Evolutionary conservation across 495 filamentous ascomycete genomes (phyloP), one percentile per base, ranked within the genome.

Genomic region (Recurvomyces mirabilis): DNA sequence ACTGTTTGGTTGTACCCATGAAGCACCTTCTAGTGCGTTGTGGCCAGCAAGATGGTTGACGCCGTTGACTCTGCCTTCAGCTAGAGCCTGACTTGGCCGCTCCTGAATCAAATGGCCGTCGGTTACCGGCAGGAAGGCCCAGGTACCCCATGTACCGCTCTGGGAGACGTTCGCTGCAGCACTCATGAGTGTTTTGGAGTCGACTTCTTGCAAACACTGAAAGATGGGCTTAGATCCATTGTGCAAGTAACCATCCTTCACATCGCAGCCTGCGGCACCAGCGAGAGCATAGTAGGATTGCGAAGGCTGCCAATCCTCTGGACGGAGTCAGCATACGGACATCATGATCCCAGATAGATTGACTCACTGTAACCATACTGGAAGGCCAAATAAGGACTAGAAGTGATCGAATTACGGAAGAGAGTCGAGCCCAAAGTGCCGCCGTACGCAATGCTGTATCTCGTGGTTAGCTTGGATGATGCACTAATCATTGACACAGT

Each of bases 101-200:
- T 73, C 62, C 34, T 63, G 63, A 43, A 81, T 58, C 43, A 78
- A 72, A 5, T 57, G 55, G 4, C 71, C 77, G 46, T 83, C 79
- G 1, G 74, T 72, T 1, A 81, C 78, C 7, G 78, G 78, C 19
- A 75, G 52, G 47, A 81, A 80, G 0, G 64, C 74, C 70, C 72
- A 81, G 31, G 70, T 72, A 52, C 59, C 66, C 41, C 38, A 65
- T 33, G 61, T 57, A 1, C 64, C 68, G 5, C 61, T 58, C 22
- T 58, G 58, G 9, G 68, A 77, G 29, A 75, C 62, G 19, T 43
- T 58, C 7, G 58, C 62, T 43, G 69, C 75, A 1, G 75, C 77
- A 33, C 71, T 72, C 45, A 78, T 73, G 15, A 82, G 62, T 1
- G 57, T 60, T 0, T 55, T 26, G 1, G 68, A 72, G 25, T 77